Percentiles rank a stretch among this genome's conserved stretches.
These are phyloP conservation scores for Cyberlindnera sargentensis DNA, from an alignment of 805 yeast species.

Conservation along the genomic window DNA sequence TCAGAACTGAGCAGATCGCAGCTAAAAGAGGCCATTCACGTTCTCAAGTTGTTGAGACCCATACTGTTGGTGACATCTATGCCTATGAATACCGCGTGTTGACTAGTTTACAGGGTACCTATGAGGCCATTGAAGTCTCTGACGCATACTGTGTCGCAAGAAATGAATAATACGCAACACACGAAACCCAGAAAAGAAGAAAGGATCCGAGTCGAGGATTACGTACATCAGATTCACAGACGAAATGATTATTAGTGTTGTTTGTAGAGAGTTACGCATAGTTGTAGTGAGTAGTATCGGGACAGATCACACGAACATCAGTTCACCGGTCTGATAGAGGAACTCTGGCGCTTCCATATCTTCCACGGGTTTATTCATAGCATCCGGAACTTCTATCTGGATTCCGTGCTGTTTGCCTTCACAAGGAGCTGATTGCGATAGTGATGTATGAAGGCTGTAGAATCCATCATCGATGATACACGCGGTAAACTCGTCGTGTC, in stretches of 20 bases:
- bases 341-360: constrained; percentile 17
- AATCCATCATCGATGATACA: constrained; percentile 2
- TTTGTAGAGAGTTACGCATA: too few relatives aligned
- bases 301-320: constrained; percentile 2
- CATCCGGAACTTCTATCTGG: constrained; percentile 8
- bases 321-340: constrained; percentile 9
- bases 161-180: constrained; percentile 24
- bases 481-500: constrained; percentile 6
- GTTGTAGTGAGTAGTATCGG: too few relatives aligned
- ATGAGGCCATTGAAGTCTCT: constrained; percentile 84
- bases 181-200: too few relatives aligned
- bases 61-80: constrained; percentile 52
- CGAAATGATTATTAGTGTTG: too few relatives aligned
- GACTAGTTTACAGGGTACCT: constrained; percentile 87
- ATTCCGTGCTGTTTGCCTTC: constrained; percentile 3
- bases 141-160: constrained; percentile 71
- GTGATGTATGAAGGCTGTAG: constrained; percentile 8
- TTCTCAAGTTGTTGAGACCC: constrained; percentile 55
- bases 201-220: too few relatives aligned
- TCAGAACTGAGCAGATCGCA: constrained; percentile 52
- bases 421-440: constrained; percentile 3
- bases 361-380: constrained; percentile 6
- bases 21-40: constrained; percentile 36
- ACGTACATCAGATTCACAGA: too few relatives aligned
- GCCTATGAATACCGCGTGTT: constrained; percentile 61